Evolutionary conservation across 2,329 filamentous ascomycete species (phyloP).

Genomic region (Exophiala sp.): DNA sequence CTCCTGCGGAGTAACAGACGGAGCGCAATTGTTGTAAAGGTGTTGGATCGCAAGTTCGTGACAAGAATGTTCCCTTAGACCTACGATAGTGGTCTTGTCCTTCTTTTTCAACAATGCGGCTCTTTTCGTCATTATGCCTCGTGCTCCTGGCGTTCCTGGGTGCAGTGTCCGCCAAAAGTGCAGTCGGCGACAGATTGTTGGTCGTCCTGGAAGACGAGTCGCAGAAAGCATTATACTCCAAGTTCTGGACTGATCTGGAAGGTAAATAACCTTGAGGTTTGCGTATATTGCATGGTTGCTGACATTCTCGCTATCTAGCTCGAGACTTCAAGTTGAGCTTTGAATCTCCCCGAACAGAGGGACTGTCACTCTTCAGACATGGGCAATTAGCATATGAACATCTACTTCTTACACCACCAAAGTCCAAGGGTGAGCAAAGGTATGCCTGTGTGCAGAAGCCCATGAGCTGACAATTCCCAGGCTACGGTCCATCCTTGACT

Average conservation of each 20-base stretch:
- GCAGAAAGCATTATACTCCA: slow-evolving; percentile 78
- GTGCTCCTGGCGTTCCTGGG: slow-evolving; percentile 64
- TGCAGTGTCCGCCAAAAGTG: slow-evolving; percentile 72
- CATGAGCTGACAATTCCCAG: slow-evolving; percentile 41
- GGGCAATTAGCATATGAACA: slow-evolving; percentile 91
- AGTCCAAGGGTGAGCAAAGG: slow-evolving; percentile 69
- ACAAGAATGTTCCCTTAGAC: background rate
- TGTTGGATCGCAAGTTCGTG: no score
- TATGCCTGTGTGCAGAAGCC: slow-evolving; percentile 29
- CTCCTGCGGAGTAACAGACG: no score
- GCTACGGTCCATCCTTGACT: slow-evolving; percentile 82
- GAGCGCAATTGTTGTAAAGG: no score
- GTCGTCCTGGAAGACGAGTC: slow-evolving; percentile 79
- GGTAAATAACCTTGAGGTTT: slow-evolving; percentile 31
- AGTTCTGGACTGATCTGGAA: slow-evolving; percentile 58
- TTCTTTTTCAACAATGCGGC: slow-evolving; percentile 61
- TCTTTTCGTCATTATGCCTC: slow-evolving; percentile 54
- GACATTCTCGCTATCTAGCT: slow-evolving; percentile 48
- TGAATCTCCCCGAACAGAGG: slow-evolving; percentile 77
- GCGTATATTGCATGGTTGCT: slow-evolving; percentile 8
- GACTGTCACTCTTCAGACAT: slow-evolving; percentile 74
- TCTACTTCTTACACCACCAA: slow-evolving; percentile 80
- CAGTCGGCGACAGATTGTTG: slow-evolving; percentile 73
- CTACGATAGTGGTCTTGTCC: background rate
- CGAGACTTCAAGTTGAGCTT: slow-evolving; percentile 79